Conservation (phyloP, 1,284 basidiomycete species). For the Fomitopsis pinicola region DNA sequence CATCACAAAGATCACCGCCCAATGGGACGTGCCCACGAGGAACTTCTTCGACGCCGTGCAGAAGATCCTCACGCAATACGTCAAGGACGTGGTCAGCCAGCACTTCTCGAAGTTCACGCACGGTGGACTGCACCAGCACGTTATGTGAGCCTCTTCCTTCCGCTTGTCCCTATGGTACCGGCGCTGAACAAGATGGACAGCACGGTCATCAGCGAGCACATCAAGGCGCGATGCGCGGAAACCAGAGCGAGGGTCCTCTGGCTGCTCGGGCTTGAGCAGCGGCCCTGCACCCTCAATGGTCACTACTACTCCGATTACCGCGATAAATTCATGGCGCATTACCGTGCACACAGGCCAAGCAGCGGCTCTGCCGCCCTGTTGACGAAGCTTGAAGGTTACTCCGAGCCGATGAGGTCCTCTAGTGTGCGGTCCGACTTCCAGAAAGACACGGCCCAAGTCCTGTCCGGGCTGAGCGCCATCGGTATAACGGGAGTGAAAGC, state of each 20-base stretch:
- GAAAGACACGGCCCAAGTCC: slow-evolving; percentile 29
- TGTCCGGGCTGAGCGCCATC: slow-evolving; percentile 39
- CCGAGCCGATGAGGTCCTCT: not conserved
- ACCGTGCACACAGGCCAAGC: slow-evolving; percentile 36
- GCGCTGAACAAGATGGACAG: slow-evolving; percentile 25
- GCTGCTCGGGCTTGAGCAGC: slow-evolving; percentile 48
- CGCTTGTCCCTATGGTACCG: not conserved
- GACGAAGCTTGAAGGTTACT: slow-evolving; percentile 11
- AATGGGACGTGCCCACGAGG: slow-evolving; percentile 46
- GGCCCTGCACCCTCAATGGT: slow-evolving; percentile 54
- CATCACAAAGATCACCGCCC: slow-evolving; percentile 37
- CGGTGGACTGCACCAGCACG: slow-evolving; percentile 44
- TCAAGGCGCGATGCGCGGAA: slow-evolving; percentile 11
- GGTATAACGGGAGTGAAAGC: slow-evolving; percentile 40
- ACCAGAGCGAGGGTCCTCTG: slow-evolving; percentile 29
- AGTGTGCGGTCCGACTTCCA: slow-evolving; percentile 3
- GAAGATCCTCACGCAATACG: slow-evolving; percentile 30
- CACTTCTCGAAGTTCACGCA: slow-evolving; percentile 52
- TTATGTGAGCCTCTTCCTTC: slow-evolving; percentile 35
- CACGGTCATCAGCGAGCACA: slow-evolving; percentile 32
- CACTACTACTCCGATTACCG: slow-evolving; percentile 57
- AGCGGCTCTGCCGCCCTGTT: slow-evolving; percentile 28
- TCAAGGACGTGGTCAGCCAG: slow-evolving; percentile 35
- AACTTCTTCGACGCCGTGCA: slow-evolving; percentile 43
- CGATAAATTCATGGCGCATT: slow-evolving; percentile 50